These are phyloP conservation scores for Saussurea involucrata DNA, from an alignment of 129 eudicot species.

Conservation along the genomic window DNA sequence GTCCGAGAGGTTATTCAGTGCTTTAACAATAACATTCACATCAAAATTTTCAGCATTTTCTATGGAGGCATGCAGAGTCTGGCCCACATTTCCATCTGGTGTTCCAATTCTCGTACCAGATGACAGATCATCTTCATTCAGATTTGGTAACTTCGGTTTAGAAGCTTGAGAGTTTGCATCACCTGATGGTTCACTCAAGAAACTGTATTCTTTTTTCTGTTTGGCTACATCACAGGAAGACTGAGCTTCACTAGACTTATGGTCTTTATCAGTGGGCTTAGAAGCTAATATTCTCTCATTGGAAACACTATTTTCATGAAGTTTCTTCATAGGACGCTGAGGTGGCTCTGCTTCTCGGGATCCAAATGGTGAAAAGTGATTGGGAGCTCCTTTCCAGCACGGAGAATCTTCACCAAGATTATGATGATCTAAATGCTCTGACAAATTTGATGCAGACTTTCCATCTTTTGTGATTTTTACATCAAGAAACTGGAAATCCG, in stretches of 20 bases:
- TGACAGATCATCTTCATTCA: conserved; percentile 15
- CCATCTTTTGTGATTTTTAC: conserved; percentile 26
- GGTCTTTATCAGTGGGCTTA: not conserved
- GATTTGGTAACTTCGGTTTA: not conserved
- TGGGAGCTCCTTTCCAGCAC: conserved; percentile 89
- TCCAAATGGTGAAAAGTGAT: conserved; percentile 37
- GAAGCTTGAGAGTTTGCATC: conserved; percentile 9
- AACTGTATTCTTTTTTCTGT: conserved; percentile 7
- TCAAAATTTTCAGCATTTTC: conserved; percentile 35
- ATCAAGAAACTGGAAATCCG: conserved; percentile 26
- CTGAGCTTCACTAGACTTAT: not conserved
- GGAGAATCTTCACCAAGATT: conserved; percentile 74
- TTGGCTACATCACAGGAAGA: not conserved
- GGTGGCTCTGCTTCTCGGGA: conserved; percentile 20
- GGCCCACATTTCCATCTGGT: not conserved
- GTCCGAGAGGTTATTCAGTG: conserved; percentile 52
- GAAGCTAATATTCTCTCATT: not conserved
- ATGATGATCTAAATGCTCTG: conserved; percentile 27
- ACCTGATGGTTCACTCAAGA: not conserved
- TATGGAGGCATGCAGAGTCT: not conserved
- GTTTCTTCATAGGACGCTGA: conserved; percentile 23
- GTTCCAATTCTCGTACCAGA: not conserved
- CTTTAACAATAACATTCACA: conserved; percentile 40
- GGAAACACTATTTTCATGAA: not conserved
- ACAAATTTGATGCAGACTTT: conserved; percentile 17